These are phyloP conservation scores for Solanum arcanum DNA, from an alignment of 257 asterid genomes.

Conservation along the genomic window DNA sequence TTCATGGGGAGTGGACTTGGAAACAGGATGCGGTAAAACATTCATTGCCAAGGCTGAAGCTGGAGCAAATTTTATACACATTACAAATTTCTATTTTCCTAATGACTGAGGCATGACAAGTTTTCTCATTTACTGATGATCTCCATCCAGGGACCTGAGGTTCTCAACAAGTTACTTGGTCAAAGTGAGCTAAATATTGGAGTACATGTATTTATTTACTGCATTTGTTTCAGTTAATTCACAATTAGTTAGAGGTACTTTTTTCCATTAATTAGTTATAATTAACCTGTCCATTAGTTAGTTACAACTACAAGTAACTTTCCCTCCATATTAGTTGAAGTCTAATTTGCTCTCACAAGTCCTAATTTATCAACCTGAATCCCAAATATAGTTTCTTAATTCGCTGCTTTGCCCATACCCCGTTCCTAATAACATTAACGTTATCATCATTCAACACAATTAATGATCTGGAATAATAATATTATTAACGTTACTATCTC, in stretches of 20 bases:
- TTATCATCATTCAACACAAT: no score
- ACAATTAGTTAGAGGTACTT: not conserved
- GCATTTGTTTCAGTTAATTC: not conserved
- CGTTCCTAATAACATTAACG: not conserved
- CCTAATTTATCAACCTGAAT: not conserved
- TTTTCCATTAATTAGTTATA: not conserved
- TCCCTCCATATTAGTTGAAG: not conserved
- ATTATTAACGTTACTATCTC: no score
- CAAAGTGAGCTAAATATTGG: conserved; percentile 80
- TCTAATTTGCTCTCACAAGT: not conserved
- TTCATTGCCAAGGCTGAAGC: conserved; percentile 73
- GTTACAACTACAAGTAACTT: not conserved
- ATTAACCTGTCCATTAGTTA: not conserved
- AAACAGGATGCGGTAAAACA: no score
- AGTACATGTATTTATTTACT: conserved; percentile 2
- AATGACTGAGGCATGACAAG: not conserved
- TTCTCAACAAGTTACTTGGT: conserved; percentile 75
- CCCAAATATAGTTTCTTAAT: not conserved
- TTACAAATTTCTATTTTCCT: conserved; percentile 6
- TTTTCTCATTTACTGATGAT: not conserved
- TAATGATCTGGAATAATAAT: no score
- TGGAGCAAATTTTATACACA: conserved; percentile 81
- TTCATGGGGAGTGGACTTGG: no score
- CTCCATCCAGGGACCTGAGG: conserved; percentile 70
- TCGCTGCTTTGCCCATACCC: not conserved